Evolutionary conservation across 2,329 filamentous ascomycete species (phyloP), one percentile per base, ranked within the genome.

Genomic region (Lizonia empirigonia): DNA sequence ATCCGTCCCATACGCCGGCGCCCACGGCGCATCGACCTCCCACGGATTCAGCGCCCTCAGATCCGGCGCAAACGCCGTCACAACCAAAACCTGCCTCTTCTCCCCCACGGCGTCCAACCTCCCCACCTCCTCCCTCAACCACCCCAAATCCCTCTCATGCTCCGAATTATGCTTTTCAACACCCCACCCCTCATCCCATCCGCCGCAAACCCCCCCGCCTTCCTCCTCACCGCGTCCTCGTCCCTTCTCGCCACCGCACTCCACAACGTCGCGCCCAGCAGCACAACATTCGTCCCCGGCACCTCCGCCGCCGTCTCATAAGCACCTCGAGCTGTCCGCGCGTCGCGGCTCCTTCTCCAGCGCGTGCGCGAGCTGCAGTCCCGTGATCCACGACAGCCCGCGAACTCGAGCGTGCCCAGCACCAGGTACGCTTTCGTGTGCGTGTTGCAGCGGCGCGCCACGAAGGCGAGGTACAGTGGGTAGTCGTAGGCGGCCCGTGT

Each of bases 221-320:
- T 79, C 26, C 66, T 65, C 20, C 68, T 37, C 12, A 85, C 77
- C 4, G 76, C 60, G 0, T 65, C 64, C 9, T 59, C 67, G 4
- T 72, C 69, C 5, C 74, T 66, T 0, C 72, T 55, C 0, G 78
- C 72, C 5, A 86, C 75, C 0, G 67, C 56, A 1, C 82, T 84
- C 79, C 82, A 85, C 0, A 86, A 72, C 1, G 82, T 84, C 55
- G 81, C 85, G 5, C 83, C 83, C 1, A 86, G 65, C 2, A 86
- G 67, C 2, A 77, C 81, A n/a, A 84, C 44, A 19, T 63, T 63
- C 0, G 77, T 76, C 1, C 67, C 66, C 1, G 71, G 64, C 15
- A 76, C 56, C 37, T 79, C 76, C 55, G 73, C 77, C 6, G 74
- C 59, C 15, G 66, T 67, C 15, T 73, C 71, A 55, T 83, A 67